Percentiles rank a stretch among this genome's conserved stretches.
Conservation (phyloP, 257 asterid species). For the Solanum phureja region DNA sequence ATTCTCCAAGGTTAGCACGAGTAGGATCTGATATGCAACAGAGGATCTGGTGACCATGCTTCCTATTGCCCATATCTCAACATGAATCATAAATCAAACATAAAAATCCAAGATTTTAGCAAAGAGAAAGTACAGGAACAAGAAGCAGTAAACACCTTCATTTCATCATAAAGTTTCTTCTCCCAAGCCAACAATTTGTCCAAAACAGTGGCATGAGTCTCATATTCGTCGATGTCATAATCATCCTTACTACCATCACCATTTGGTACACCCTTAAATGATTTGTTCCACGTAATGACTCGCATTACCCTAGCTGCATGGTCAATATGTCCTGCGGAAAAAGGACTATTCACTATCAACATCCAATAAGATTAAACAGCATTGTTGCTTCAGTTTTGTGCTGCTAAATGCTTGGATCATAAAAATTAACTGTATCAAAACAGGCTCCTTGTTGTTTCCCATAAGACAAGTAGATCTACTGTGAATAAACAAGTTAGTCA, state of each 20-base stretch:
- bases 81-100: neutral
- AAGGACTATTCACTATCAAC: neutral
- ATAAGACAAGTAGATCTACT: neutral
- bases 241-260: constrained; percentile 51
- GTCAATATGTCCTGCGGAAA: constrained; percentile 78
- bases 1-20: neutral
- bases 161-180: constrained; percentile 95
- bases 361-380: neutral
- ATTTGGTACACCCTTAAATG: constrained; percentile 59
- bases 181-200: constrained; percentile 98
- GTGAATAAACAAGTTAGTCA: neutral
- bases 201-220: constrained; percentile 90
- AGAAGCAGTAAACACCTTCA: constrained; percentile 45
- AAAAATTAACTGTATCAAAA: neutral
- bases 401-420: neutral
- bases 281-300: constrained; percentile 94
- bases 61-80: neutral
- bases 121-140: neutral
- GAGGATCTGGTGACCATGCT: neutral
- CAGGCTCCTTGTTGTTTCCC: neutral
- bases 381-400: neutral
- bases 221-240: constrained; percentile 52
- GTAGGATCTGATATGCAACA: neutral
- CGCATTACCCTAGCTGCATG: constrained; percentile 96
- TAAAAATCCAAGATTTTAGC: neutral